A percentile compares a stretch with the other conserved stretches of the same genome.
Evolutionary conservation across 441 rosid genomes (phyloP).

Genomic region (Bruguiera hainesii): DNA sequence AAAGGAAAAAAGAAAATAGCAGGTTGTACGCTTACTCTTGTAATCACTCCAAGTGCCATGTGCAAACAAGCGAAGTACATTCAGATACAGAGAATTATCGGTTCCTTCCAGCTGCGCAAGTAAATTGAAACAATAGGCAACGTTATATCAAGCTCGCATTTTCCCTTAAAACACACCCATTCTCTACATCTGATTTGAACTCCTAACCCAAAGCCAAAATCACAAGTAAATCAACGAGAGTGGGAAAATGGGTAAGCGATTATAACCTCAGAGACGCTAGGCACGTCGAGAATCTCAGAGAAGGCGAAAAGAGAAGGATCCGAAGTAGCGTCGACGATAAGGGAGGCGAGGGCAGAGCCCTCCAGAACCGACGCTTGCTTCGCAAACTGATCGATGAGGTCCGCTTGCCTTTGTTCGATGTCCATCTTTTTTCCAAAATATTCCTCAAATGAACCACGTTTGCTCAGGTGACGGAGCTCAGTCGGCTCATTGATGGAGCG

Average conservation of each 20-base stretch:
- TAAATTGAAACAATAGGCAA: conserved; percentile 5
- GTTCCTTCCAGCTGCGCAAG: conserved; percentile 79
- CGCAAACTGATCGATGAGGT: conserved; percentile 70
- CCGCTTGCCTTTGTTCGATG: conserved; percentile 85
- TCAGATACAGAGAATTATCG: conserved; percentile 48
- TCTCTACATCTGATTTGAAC: background rate
- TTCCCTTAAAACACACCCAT: background rate
- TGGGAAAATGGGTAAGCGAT: background rate
- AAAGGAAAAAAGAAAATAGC: no score
- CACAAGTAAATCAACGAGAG: background rate
- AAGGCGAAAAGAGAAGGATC: conserved; percentile 90
- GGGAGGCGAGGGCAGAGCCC: conserved; percentile 46
- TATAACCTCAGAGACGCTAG: conserved; percentile 54
- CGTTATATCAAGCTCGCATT: background rate
- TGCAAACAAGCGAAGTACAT: conserved; percentile 73
- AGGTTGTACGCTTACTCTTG: conserved; percentile 49
- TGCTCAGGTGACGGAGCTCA: background rate
- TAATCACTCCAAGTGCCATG: conserved; percentile 94
- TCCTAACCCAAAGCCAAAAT: background rate
- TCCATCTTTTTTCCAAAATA: conserved; percentile 44
- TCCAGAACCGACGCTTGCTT: conserved; percentile 48
- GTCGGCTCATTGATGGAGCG: background rate
- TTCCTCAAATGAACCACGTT: background rate
- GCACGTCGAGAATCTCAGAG: conserved; percentile 91
- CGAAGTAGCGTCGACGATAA: conserved; percentile 82